phyloP scores from a whole-genome alignment of 306 rosid genomes.

The Corylus americana region DNA sequence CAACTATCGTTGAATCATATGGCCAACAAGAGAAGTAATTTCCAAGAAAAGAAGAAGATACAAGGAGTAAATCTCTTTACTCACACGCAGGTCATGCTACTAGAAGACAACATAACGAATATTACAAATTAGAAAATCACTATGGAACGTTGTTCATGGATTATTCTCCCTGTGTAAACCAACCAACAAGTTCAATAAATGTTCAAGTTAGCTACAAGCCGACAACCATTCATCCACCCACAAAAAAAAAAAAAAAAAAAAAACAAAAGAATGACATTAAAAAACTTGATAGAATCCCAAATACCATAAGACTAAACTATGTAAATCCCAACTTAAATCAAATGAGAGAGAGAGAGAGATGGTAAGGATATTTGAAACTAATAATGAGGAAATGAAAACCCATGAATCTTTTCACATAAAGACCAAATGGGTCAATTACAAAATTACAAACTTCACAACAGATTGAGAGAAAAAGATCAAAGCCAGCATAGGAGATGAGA shows the following conservation, averaged over 20 bases:
- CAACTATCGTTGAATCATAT: constrained; percentile 10
- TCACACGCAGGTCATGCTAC: not conserved
- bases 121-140: not conserved
- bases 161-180: constrained; percentile 3
- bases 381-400: not conserved
- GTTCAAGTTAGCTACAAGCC: not conserved
- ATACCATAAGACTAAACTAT: not conserved
- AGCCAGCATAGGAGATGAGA: constrained; percentile 1
- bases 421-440: not conserved
- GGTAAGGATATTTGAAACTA: not conserved
- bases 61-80: not conserved
- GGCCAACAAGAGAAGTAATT: not conserved
- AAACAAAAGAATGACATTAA: not conserved
- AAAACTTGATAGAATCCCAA: not conserved
- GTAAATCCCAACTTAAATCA: not conserved
- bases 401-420: not conserved
- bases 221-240: not conserved
- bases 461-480: not conserved
- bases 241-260: not conserved
- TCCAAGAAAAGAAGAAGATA: not conserved
- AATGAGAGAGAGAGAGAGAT: not conserved
- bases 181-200: not conserved
- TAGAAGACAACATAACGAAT: constrained; percentile 14
- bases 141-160: not conserved
- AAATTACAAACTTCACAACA: not conserved